Evolutionary conservation across 148 eudicot genomes (phyloP).

Genomic region (Suaeda aralocaspica): DNA sequence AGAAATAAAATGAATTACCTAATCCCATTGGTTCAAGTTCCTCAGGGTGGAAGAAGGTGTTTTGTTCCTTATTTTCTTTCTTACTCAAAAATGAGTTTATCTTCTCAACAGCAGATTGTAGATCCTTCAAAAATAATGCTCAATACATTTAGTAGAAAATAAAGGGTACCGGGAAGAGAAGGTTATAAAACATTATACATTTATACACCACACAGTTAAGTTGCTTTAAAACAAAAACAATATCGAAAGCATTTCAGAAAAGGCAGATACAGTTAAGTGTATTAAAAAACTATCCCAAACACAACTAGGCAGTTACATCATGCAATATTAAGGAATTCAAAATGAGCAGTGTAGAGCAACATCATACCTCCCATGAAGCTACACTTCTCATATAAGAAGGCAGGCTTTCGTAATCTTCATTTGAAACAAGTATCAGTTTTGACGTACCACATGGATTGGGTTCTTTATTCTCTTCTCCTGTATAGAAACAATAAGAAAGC

Average conservation of each 20-base stretch:
- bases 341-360: neutral
- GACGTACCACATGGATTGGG: slow-evolving; percentile 33
- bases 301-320: neutral
- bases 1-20: slow-evolving; percentile 40
- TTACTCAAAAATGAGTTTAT: slow-evolving; percentile 45
- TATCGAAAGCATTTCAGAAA: neutral
- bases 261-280: neutral
- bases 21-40: slow-evolving; percentile 62
- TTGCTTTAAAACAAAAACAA: neutral
- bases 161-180: too few relatives aligned
- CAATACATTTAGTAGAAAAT: too few relatives aligned
- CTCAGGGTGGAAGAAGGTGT: slow-evolving; percentile 49
- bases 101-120: slow-evolving; percentile 63
- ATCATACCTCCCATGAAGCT: slow-evolving; percentile 79
- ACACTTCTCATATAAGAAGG: slow-evolving; percentile 79
- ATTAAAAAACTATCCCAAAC: neutral
- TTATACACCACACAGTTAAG: too few relatives aligned
- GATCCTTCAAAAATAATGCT: slow-evolving; percentile 40
- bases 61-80: slow-evolving; percentile 26
- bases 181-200: too few relatives aligned
- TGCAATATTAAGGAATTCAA: neutral
- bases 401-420: slow-evolving; percentile 70
- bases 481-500: neutral
- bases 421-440: slow-evolving; percentile 39
- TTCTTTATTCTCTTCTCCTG: slow-evolving; percentile 39